Percentiles rank a stretch among this genome's conserved stretches.
Conservation (phyloP, 441 rosid genomes). For the Gossypium aridum region DNA sequence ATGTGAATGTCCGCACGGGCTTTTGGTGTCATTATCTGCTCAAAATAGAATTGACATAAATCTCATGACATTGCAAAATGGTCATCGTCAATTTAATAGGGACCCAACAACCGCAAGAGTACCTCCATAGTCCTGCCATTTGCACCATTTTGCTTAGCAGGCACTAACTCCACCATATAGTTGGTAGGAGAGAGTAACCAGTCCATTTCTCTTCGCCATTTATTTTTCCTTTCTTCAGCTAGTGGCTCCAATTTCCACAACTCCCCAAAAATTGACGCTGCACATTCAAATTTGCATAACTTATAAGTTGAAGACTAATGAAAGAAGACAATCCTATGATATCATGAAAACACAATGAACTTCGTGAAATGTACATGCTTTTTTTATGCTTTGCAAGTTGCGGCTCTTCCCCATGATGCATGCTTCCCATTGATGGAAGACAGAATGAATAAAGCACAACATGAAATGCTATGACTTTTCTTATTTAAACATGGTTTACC, state of each 20-base stretch:
- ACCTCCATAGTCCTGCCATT: conserved; percentile 88
- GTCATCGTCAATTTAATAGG: background rate
- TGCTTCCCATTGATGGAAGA: background rate
- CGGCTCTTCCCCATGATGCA: background rate
- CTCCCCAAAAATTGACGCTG: conserved; percentile 90
- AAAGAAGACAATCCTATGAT: background rate
- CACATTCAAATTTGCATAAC: conserved; percentile 19
- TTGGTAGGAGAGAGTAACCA: conserved; percentile 92
- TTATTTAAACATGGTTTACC: background rate
- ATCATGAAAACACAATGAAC: conserved; percentile 5
- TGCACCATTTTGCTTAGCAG: conserved; percentile 74
- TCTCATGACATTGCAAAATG: conserved; percentile 4
- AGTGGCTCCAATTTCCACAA: conserved; percentile 93
- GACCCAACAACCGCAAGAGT: conserved; percentile 8
- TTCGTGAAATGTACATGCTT: background rate
- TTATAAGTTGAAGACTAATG: conserved; percentile 6
- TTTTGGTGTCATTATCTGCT: conserved; percentile 93
- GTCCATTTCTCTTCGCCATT: conserved; percentile 90
- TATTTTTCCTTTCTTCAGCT: conserved; percentile 64
- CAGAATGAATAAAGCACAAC: background rate
- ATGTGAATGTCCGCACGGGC: conserved; percentile 86
- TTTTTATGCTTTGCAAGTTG: background rate
- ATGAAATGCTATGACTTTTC: background rate
- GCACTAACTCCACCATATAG: conserved; percentile 94
- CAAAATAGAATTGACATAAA: conserved; percentile 19